Conservation (phyloP, 495 filamentous ascomycete species). For the Aspergillus wentii region DNA sequence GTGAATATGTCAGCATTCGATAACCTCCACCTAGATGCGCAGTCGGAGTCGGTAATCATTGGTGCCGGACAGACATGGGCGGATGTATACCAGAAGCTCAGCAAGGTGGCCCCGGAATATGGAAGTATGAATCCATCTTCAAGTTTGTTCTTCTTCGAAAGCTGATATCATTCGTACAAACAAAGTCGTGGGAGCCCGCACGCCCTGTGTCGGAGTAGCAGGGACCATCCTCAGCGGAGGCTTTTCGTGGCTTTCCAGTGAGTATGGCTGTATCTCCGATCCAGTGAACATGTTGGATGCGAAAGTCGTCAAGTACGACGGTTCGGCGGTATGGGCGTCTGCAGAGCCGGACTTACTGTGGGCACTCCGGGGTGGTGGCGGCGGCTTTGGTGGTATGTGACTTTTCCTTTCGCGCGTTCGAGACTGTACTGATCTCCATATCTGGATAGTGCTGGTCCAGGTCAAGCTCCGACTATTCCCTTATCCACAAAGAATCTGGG, state of each 20-base stretch:
- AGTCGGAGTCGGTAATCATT: constrained; percentile 7
- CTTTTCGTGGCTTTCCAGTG: constrained; percentile 9
- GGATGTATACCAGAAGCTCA: constrained; percentile 8
- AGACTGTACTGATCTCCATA: too few relatives aligned
- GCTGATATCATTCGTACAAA: too few relatives aligned
- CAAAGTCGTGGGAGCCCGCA: constrained; percentile 13
- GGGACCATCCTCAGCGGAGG: constrained; percentile 9
- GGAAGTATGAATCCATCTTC: constrained; percentile 4
- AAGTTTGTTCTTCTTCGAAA: neutral
- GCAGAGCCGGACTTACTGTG: constrained; percentile 32
- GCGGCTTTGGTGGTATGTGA: constrained; percentile 37
- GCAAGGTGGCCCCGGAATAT: constrained; percentile 4
- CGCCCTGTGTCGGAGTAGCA: constrained; percentile 8
- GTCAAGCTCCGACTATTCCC: constrained; percentile 6
- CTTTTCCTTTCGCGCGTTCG: neutral
- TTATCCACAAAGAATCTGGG: constrained; percentile 13
- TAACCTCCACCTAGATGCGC: constrained; percentile 10
- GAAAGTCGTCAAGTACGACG: constrained; percentile 12
- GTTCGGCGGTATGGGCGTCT: constrained; percentile 12
- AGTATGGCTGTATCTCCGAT: constrained; percentile 10
- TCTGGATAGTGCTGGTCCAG: constrained; percentile 2
- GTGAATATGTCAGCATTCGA: constrained; percentile 11
- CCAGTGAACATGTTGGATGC: constrained; percentile 14
- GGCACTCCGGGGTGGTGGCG: constrained; percentile 39
- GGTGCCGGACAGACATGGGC: constrained; percentile 13